Conservation (phyloP, 225 moss, liverwort and hornwort genomes). For the Polytrichum commune region DNA sequence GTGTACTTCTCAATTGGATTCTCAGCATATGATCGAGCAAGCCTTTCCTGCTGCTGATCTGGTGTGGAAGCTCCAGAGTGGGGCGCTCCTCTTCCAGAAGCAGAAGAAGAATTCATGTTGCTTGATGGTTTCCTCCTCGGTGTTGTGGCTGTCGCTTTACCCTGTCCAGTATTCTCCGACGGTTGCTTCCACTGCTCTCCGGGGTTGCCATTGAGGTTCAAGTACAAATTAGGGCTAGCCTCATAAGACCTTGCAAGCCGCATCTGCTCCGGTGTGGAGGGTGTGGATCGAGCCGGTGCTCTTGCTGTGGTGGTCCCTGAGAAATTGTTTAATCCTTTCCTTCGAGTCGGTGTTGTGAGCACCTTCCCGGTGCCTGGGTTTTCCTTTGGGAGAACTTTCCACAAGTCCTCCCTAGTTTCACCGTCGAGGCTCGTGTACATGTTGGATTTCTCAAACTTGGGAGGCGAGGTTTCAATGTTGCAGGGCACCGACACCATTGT, state of each 20-base stretch:
- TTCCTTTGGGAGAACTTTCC: background rate
- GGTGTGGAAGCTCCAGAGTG: slow-evolving; percentile 5
- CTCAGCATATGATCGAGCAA: slow-evolving; percentile 19
- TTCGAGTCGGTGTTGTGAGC: slow-evolving; percentile 14
- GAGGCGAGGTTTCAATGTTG: slow-evolving; percentile 13
- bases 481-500: slow-evolving; percentile 29
- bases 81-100: slow-evolving; percentile 13
- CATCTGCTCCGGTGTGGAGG: background rate
- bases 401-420: background rate
- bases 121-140: too few relatives aligned
- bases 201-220: too few relatives aligned
- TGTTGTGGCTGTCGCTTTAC: too few relatives aligned
- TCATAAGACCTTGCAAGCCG: background rate
- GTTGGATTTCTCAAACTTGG: slow-evolving; percentile 13
- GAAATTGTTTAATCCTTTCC: slow-evolving; percentile 1
- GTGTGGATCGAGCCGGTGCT: background rate
- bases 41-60: slow-evolving; percentile 13
- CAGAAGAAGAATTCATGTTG: too few relatives aligned
- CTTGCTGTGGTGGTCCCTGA: background rate
- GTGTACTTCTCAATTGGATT: slow-evolving; percentile 32
- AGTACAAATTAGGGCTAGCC: too few relatives aligned
- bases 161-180: too few relatives aligned
- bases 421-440: slow-evolving; percentile 13
- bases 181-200: too few relatives aligned
- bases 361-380: background rate